Conservation (phyloP, 2,329 filamentous ascomycete species). For the Ilyonectria destructans region DNA sequence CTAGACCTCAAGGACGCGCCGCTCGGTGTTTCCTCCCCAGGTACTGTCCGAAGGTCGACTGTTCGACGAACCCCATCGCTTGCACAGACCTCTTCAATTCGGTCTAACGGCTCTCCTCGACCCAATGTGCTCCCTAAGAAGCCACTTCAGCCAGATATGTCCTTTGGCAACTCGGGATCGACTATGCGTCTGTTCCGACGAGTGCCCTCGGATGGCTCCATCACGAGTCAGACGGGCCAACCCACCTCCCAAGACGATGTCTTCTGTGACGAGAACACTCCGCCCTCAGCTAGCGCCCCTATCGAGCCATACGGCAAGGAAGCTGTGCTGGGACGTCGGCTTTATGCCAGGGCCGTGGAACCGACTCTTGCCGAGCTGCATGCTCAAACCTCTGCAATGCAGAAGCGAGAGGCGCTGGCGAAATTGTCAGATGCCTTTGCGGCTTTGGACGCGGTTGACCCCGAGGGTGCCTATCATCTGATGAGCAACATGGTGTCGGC, state of each 20-base stretch:
- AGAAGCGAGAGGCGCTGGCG: slow-evolving; percentile 87
- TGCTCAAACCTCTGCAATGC: slow-evolving; percentile 78
- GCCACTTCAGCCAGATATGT: slow-evolving; percentile 90
- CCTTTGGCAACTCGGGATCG: slow-evolving; percentile 93
- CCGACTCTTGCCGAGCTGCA: slow-evolving; percentile 88
- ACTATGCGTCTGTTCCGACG: slow-evolving; percentile 93
- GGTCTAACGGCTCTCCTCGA: slow-evolving; percentile 61
- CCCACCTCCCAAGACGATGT: slow-evolving; percentile 59
- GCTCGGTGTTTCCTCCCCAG: slow-evolving; percentile 68
- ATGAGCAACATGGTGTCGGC: slow-evolving; percentile 84
- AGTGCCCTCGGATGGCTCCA: slow-evolving; percentile 80
- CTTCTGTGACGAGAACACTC: slow-evolving; percentile 76
- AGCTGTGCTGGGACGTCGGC: slow-evolving; percentile 83
- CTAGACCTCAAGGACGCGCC: slow-evolving; percentile 75
- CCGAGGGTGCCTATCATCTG: slow-evolving; percentile 90
- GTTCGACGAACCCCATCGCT: slow-evolving; percentile 65
- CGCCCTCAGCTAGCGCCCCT: slow-evolving; percentile 62
- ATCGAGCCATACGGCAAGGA: slow-evolving; percentile 82
- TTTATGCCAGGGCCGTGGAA: slow-evolving; percentile 87
- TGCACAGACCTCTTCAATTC: slow-evolving; percentile 53
- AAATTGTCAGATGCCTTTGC: slow-evolving; percentile 90
- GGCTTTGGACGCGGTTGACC: slow-evolving; percentile 87
- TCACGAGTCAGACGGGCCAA: slow-evolving; percentile 57
- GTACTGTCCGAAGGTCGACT: slow-evolving; percentile 75
- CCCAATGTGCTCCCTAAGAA: slow-evolving; percentile 73